Percentiles rank a stretch among this genome's conserved stretches.
phyloP scores from a whole-genome alignment of 306 rosid genomes.

The Luffa acutangula region DNA sequence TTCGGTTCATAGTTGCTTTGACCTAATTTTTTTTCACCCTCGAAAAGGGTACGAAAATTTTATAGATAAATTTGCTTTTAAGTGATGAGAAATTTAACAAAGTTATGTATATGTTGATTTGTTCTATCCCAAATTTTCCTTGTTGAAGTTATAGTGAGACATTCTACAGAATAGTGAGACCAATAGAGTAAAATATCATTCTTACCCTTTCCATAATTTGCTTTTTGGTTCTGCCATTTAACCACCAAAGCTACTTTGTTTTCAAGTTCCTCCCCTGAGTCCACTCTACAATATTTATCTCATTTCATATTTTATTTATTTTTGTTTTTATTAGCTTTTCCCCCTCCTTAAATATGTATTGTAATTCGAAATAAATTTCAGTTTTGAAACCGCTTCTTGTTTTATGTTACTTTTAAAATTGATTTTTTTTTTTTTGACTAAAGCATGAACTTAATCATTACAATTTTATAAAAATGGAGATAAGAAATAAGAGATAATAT shows the following conservation, averaged over 20 bases:
- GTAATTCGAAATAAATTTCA: neutral
- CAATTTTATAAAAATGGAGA: neutral
- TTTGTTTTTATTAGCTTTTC: neutral
- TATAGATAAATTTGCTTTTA: neutral
- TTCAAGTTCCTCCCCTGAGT: neutral
- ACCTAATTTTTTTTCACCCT: neutral
- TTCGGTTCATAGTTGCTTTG: neutral
- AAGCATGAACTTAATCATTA: neutral
- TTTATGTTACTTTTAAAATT: neutral
- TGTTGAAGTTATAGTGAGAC: conserved; percentile 3
- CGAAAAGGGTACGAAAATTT: neutral
- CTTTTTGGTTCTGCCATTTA: neutral
- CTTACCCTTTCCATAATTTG: neutral
- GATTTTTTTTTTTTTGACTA: neutral
- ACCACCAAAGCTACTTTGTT: neutral
- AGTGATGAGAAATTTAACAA: conserved; percentile 11
- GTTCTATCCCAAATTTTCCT: conserved; percentile 4
- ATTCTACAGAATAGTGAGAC: neutral
- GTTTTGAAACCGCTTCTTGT: neutral
- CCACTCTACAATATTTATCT: neutral
- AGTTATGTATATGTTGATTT: conserved; percentile 14
- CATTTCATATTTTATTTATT: neutral
- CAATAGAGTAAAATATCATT: conserved; percentile 2
- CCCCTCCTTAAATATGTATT: neutral
- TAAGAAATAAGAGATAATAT: neutral